Base-by-base conservation (phyloP, 2,329 filamentous ascomycete species). In the Aspergillus vadensis region DNA sequence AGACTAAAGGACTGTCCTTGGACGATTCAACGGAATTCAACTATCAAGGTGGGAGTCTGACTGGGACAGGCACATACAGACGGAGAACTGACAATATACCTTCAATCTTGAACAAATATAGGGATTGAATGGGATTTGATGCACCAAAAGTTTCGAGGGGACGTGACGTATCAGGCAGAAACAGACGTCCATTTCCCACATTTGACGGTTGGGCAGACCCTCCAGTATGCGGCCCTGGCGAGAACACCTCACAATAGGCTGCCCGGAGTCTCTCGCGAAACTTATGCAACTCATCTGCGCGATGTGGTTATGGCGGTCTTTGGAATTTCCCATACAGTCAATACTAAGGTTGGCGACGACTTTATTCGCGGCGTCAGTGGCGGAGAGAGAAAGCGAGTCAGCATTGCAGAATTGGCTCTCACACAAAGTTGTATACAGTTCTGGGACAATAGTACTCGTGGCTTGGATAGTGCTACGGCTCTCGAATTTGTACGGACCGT, bases 161-260 rank as follows among this genome's bases (percentile, higher is more conserved):
- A 93, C 74, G 88, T 88, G 61, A 91, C 93, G 72, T 93, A 93
- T 78, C 91, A 89, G 0, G 89, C 89, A 58, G 90, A 92, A 74
- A 85, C 90, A 39, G 91, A 94, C 72, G 86, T 90, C 4, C 89
- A 92, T 75, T 91, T 92, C 70, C 88, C 89, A 17, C 84, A 86
- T 78, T 77, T 92, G 68, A 87, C 85, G 1, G 89, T 92, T 30
- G 88, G 88, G 54, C 87, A 92, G 67, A 92, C 90, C 1, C 82
- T 92, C 17, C 7, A 32, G 10, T 50, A 50, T 30, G 47, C 47
- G 6, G 69, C 89, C 9, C 81, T 83, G 21, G 88, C 88, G 5
- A 36, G 52, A 50, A 43, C 53, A 12, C 27, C 23, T n/a, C 41
- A 30, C 25, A 39, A 48, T 17, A 17, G 43, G 19, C 41, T 52